Evolutionary conservation across 306 rosid genomes (phyloP).

Genomic region (Vicia sativa): DNA sequence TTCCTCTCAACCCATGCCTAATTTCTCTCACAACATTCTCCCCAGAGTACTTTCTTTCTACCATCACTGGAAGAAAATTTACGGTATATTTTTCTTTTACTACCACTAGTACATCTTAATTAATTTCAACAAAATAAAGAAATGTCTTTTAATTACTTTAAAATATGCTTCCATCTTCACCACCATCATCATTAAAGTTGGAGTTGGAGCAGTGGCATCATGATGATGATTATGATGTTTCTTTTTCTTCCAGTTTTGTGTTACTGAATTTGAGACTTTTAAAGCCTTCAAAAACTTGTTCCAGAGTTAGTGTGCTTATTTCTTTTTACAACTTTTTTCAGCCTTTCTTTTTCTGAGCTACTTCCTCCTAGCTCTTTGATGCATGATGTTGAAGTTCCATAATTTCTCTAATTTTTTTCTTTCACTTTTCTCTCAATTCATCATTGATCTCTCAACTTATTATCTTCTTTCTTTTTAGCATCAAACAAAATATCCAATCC

Average conservation of each 20-base stretch:
- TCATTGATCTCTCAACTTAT: conserved; percentile 15
- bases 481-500: conserved; percentile 39
- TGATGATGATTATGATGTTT: conserved; percentile 31
- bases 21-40: conserved; percentile 83
- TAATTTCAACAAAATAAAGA: conserved; percentile 5
- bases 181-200: conserved; percentile 44
- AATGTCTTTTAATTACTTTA: conserved; percentile 28
- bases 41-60: conserved; percentile 95
- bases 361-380: conserved; percentile 43
- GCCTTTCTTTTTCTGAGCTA: conserved; percentile 42
- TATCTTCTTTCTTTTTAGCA: not conserved
- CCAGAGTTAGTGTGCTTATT: conserved; percentile 51
- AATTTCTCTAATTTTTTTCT: not conserved
- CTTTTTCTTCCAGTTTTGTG: conserved; percentile 45
- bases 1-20: conserved; percentile 88
- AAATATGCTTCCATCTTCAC: not conserved
- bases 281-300: conserved; percentile 42
- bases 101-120: not conserved
- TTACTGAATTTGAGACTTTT: conserved; percentile 49
- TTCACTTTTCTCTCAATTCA: not conserved
- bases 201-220: no score
- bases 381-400: conserved; percentile 64
- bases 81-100: conserved; percentile 56
- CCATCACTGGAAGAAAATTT: conserved; percentile 96
- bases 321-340: conserved; percentile 54